A percentile compares a stretch with the other conserved stretches of the same genome.
Conservation (phyloP, 1,284 basidiomycete genomes). For the Ceratorhiza oryzae-sativae region DNA sequence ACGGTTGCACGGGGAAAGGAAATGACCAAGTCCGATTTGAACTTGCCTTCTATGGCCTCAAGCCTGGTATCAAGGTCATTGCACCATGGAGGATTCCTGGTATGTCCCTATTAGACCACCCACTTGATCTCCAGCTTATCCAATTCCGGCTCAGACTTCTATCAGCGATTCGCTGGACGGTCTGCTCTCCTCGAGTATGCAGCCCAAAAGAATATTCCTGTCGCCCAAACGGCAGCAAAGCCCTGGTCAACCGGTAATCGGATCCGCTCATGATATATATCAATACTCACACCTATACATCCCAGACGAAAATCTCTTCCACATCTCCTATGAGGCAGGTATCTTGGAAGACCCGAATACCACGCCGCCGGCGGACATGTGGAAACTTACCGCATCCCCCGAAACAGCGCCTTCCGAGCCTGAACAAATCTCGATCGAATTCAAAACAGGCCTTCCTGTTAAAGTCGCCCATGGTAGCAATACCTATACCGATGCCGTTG, state of each 20-base stretch:
- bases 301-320: constrained; percentile 95
- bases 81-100: constrained; percentile 97
- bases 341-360: constrained; percentile 97
- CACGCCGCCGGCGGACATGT: constrained; percentile 98
- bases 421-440: constrained; percentile 85
- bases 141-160: constrained; percentile 72
- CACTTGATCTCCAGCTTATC: background rate
- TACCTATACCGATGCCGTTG: constrained; percentile 85
- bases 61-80: constrained; percentile 98
- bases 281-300: background rate
- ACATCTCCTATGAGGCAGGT: constrained; percentile 99
- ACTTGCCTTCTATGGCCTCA: constrained; percentile 98
- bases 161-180: constrained; percentile 95
- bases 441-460: constrained; percentile 84
- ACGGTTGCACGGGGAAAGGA: constrained; percentile 99
- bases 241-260: constrained; percentile 90
- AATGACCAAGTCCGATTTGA: constrained; percentile 99
- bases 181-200: constrained; percentile 93
- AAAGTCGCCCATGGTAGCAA: constrained; percentile 68
- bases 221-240: constrained; percentile 94
- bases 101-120: constrained; percentile 49
- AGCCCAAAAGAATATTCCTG: constrained; percentile 88
- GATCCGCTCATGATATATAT: background rate
- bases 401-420: constrained; percentile 83
- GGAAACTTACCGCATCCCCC: constrained; percentile 92